A percentile compares a stretch with the other conserved stretches of the same genome.
phyloP scores from a whole-genome alignment of 1,284 basidiomycete genomes.

The Wallemia mellicola region DNA sequence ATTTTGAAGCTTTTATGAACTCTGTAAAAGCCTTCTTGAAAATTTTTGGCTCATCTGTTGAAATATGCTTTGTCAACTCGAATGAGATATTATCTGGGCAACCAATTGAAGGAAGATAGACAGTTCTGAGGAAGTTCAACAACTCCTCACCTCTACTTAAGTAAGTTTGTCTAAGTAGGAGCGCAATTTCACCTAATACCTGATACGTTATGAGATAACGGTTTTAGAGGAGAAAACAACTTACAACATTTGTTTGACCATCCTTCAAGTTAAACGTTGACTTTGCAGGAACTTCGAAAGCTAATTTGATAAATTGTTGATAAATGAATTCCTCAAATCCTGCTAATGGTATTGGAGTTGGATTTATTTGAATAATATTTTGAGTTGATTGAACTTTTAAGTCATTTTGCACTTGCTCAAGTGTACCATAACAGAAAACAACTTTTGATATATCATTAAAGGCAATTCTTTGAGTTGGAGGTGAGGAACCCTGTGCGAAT shows the following conservation, averaged over 20 bases:
- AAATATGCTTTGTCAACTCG: constrained; percentile 47
- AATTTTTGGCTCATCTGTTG: constrained; percentile 43
- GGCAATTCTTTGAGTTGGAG: constrained; percentile 43
- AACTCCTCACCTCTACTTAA: constrained; percentile 56
- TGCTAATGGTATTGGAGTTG: constrained; percentile 28
- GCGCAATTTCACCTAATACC: constrained; percentile 65
- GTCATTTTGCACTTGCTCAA: constrained; percentile 14
- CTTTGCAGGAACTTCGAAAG: constrained; percentile 51
- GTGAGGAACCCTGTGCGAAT: constrained; percentile 37
- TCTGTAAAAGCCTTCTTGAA: constrained; percentile 28
- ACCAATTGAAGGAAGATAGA: constrained; percentile 61
- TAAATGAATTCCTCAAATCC: constrained; percentile 88
- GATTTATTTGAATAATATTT: constrained; percentile 10
- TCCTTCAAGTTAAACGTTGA: constrained; percentile 64
- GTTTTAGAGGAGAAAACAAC: constrained; percentile 10
- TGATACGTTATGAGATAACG: constrained; percentile 15
- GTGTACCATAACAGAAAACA: constrained; percentile 45
- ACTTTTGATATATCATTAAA: constrained; percentile 42
- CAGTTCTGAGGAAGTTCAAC: constrained; percentile 42
- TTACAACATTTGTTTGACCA: constrained; percentile 48
- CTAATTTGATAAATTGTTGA: constrained; percentile 49
- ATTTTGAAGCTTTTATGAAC: neutral
- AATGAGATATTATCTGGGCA: constrained; percentile 49
- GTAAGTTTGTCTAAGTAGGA: constrained; percentile 47
- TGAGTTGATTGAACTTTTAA: neutral